These are phyloP conservation scores for Euphorbia celastroides DNA, from an alignment of 441 rosid species.

Conservation along the genomic window DNA sequence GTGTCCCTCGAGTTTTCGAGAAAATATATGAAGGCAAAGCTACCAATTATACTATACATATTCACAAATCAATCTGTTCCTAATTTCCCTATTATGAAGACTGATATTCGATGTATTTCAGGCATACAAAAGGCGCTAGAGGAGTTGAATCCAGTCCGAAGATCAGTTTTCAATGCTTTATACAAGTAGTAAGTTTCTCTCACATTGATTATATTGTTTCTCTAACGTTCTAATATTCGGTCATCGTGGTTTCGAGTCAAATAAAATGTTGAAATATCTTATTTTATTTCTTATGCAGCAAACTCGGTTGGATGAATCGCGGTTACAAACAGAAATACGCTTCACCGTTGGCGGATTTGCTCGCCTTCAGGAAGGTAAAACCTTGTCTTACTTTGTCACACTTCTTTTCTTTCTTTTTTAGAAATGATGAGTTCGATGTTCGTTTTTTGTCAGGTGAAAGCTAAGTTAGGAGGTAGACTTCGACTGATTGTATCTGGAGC, in stretches of 20 bases:
- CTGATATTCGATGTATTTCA: conserved; percentile 19
- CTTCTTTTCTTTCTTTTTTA: not conserved
- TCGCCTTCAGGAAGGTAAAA: conserved; percentile 92
- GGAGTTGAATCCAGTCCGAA: conserved; percentile 72
- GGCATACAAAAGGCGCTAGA: conserved; percentile 57
- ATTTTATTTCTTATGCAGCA: conserved; percentile 46
- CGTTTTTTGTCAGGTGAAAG: conserved; percentile 54
- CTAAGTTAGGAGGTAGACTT: conserved; percentile 76
- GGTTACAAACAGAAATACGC: conserved; percentile 79
- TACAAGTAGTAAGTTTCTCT: conserved; percentile 55
- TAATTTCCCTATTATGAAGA: conserved; percentile 9
- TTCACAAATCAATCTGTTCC: not conserved
- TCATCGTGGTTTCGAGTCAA: not conserved
- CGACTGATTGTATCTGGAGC: conserved; percentile 80
- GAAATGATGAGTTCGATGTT: not conserved
- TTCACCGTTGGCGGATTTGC: conserved; percentile 75
- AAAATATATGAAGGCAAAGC: conserved; percentile 70
- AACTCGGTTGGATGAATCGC: conserved; percentile 76
- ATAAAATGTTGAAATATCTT: not conserved
- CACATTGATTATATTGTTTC: not conserved
- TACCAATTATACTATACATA: not conserved
- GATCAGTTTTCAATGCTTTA: conserved; percentile 53
- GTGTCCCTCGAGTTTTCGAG: conserved; percentile 92
- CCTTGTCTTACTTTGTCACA: not conserved
- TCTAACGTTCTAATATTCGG: not conserved